These are phyloP conservation scores for Ulvella scutata DNA, from an alignment of 139 green algal genomes.

Conservation along the genomic window DNA sequence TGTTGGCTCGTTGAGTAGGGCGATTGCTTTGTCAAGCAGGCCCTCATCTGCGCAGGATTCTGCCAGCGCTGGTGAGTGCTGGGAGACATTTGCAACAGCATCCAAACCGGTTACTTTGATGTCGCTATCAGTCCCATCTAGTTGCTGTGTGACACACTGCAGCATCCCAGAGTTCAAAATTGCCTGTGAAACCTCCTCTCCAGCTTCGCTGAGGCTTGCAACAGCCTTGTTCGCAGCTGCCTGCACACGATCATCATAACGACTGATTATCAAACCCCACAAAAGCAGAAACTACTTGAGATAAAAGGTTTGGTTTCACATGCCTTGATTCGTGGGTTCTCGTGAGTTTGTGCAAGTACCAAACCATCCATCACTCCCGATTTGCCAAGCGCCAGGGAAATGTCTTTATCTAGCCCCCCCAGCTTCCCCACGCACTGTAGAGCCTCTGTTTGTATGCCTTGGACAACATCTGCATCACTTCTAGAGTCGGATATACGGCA, in stretches of 20 bases:
- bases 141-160: background rate
- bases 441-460: background rate
- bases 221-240: background rate
- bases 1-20: background rate
- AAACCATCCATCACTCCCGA: background rate
- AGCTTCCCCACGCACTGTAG: background rate
- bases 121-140: background rate
- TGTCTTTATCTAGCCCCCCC: background rate
- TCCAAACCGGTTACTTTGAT: background rate
- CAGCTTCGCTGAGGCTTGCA: background rate
- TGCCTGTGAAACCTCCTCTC: background rate
- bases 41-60: background rate
- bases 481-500: background rate
- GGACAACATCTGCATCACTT: background rate
- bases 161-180: background rate
- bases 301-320: background rate
- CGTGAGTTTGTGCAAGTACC: background rate
- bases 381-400: background rate
- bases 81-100: background rate
- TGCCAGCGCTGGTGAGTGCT: background rate
- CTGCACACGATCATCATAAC: background rate
- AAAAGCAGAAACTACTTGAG: background rate
- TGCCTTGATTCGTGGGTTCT: background rate
- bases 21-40: background rate
- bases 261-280: background rate